A percentile compares a stretch with the other conserved stretches of the same genome.
Conservation (phyloP, 2,329 filamentous ascomycete species). For the Elsinoe perseae region DNA sequence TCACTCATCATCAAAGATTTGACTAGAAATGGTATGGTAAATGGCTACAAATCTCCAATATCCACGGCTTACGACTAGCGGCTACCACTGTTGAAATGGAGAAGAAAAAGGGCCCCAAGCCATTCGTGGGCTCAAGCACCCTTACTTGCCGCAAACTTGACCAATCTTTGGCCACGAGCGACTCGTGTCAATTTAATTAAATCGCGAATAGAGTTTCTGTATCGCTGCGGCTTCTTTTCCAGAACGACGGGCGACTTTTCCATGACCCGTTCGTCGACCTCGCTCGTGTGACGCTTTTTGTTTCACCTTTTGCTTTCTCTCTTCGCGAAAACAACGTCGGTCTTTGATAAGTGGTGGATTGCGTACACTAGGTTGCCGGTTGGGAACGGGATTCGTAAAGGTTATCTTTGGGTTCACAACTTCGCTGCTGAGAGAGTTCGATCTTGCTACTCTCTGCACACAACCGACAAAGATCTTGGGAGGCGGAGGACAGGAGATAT, state of each 20-base stretch:
- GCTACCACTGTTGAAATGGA: neutral
- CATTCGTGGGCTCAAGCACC: neutral
- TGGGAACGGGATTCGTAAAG: neutral
- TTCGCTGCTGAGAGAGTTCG: neutral
- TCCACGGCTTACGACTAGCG: neutral
- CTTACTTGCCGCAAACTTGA: neutral
- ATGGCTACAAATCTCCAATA: neutral
- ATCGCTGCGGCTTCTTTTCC: neutral
- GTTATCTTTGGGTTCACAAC: neutral
- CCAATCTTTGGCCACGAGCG: neutral
- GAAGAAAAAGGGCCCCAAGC: neutral
- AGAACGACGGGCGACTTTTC: neutral
- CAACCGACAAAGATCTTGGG: neutral
- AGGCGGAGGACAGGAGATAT: neutral
- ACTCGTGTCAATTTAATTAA: constrained; percentile 7
- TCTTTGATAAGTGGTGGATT: neutral
- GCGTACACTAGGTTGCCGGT: neutral
- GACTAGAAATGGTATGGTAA: neutral
- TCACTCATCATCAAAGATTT: neutral
- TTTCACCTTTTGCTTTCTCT: constrained; percentile 7
- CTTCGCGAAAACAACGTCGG: neutral
- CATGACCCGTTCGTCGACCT: neutral
- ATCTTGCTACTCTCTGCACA: neutral
- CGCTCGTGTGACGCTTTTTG: constrained; percentile 11
- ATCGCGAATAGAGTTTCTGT: neutral